Base-by-base conservation (phyloP, 371 early-diverging fungal species). In the Rhizopus stolonifer region DNA sequence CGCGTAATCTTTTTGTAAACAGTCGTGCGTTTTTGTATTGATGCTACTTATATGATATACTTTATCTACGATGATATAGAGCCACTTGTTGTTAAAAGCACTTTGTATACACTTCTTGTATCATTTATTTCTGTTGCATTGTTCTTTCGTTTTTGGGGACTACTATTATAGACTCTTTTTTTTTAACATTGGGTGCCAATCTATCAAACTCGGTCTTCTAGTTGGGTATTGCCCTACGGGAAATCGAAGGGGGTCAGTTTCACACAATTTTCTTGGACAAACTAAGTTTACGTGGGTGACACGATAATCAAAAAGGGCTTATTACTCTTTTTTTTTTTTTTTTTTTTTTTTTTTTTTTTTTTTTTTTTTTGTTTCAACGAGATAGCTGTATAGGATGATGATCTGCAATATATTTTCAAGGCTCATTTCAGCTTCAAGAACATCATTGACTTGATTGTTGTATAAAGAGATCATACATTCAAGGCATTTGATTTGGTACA, bases 361-460 rank as follows among this genome's bases (percentile, higher is more conserved):
- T n/a, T n/a, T n/a, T n/a, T n/a, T n/a, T n/a, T 96, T 96, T 54
- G 77, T 81, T 58, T 96, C 97, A 49, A 96, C 90, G 54, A 99
- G 66, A 64, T 93, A 94, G 18, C 94, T 90, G 46, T 99, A 83
- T 36, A 99, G 78, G 33, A 98, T 92, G 42, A 99, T 93, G 4
- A 99, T 98, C 71, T 99, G 99, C 54, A 99, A 92, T 3, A 96
- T 95, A 74, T 96, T 95, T 19, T 95, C 96, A 13, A 96, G 69
- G 23, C 96, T 95, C 99, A 98, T 99, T 80, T 99, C 99, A 71
- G 99, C 99, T 0, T 98, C 98, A 61, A 99, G 69, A 56, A 99
- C 99, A 32, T 99, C 99, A 72, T 96, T 96, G 60, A 95, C 69
- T 23, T 89, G 72, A 64, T 97, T 98, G 67, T 97, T 95, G 80